These are phyloP conservation scores for Ceratocystis cacaofunesta DNA, from an alignment of 2,329 filamentous ascomycete genomes.

Conservation along the genomic window DNA sequence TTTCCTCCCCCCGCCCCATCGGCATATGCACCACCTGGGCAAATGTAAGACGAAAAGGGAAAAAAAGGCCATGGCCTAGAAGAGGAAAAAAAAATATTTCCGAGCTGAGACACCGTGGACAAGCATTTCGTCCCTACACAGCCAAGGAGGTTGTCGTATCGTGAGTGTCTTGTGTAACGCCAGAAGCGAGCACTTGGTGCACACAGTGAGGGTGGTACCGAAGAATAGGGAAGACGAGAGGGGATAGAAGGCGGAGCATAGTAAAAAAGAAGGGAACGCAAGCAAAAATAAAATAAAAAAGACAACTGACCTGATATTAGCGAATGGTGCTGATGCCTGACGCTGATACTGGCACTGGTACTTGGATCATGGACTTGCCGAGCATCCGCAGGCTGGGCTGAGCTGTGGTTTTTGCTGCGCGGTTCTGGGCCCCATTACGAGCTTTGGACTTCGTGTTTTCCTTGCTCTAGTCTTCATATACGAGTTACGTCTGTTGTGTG, in stretches of 20 bases:
- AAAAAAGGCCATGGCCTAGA: neutral
- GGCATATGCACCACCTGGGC: neutral
- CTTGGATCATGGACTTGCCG: neutral
- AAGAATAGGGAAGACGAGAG: no score
- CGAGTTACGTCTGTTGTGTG: neutral
- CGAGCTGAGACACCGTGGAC: neutral
- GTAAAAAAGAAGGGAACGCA: neutral
- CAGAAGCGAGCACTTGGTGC: neutral
- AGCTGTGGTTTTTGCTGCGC: neutral
- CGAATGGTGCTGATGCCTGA: neutral
- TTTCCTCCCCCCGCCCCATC: neutral
- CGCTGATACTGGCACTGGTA: neutral
- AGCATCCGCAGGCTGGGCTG: neutral
- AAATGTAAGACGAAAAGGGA: neutral
- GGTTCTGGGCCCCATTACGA: neutral
- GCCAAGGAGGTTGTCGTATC: neutral
- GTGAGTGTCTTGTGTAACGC: neutral
- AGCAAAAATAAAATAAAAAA: neutral
- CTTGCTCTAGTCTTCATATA: neutral
- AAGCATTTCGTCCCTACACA: slow-evolving; percentile 1
- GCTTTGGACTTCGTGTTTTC: neutral
- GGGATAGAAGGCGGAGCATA: no score
- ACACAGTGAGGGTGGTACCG: neutral
- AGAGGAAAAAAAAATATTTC: neutral
- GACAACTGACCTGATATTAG: neutral